Base-by-base conservation (phyloP, 768 basidiomycete species). In the Cyathus striatus region DNA sequence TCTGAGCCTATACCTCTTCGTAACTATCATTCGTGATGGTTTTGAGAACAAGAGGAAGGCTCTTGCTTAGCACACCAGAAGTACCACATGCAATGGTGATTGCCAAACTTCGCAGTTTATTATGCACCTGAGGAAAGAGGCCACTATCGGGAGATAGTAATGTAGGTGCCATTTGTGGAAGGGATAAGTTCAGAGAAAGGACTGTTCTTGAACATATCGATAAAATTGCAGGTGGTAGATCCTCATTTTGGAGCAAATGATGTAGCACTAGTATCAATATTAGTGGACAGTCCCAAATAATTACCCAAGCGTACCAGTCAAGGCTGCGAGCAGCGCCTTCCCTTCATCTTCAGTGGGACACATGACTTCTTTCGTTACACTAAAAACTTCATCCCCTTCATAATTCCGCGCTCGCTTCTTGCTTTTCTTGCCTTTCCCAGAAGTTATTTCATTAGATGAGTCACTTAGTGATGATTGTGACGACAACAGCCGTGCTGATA, bases 331-430 rank as follows among this genome's bases (percentile, higher is more conserved):
- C 18, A 86, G 48, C 18, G 69, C 63, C 21, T 78, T 62, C 17
- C 73, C 76, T 13, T 86, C 82, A 22, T 70, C 69, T 2, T 43
- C 40, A 0, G 72, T 73, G 1, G 70, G 60, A 52, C 76, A 85
- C 16, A 80, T 50, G 6, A 75, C 65, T 35, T 70, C 58, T 35
- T 67, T 65, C 2, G 70, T 57, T 6, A 63, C 52, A 41, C 73
- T 78, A 60, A 92, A 80, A 4, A 84, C 63, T 52, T 85, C 86
- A 42, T 87, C 87, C 7, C 79, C 86, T 59, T 90, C 86, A 49
- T 81, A 90, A 10, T 72, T 81, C 17, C 80, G 75, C 16, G 74
- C 70, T 36, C 83, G 70, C 57, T 87, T 91, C 58, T 80, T 90
- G 42, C 77, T 75, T 51, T 78, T 81, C 55, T 69, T 79, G 12